phyloP scores from a whole-genome alignment of 2,329 filamentous ascomycete species.

The Juglanconis sp. region DNA sequence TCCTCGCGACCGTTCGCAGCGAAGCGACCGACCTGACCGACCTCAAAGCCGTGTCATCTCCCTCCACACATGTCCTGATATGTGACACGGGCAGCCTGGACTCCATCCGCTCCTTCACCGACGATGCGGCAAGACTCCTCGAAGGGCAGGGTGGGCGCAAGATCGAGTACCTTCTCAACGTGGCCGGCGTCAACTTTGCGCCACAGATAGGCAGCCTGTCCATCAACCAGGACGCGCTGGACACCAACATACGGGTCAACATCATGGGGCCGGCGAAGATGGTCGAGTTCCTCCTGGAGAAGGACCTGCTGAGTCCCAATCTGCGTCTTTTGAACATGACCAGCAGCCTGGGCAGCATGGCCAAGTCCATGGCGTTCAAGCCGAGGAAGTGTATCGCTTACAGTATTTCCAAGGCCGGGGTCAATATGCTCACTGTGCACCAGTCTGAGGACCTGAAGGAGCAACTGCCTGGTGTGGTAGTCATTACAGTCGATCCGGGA shows the following conservation, averaged over 20 bases:
- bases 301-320: conserved; percentile 22
- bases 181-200: conserved; percentile 34
- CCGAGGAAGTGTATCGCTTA: conserved; percentile 31
- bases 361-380: conserved; percentile 26
- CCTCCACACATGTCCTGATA: conserved; percentile 25
- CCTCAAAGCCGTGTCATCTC: conserved; percentile 22
- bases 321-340: conserved; percentile 40
- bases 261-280: conserved; percentile 45
- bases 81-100: conserved; percentile 30
- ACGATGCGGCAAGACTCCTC: conserved; percentile 25
- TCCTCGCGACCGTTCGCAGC: conserved; percentile 27
- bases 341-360: conserved; percentile 36
- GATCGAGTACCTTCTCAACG: conserved; percentile 32
- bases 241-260: conserved; percentile 41
- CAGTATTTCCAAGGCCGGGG: conserved; percentile 30
- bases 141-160: conserved; percentile 24
- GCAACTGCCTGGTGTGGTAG: conserved; percentile 1
- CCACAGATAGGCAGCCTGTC: conserved; percentile 34
- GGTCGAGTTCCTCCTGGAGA: conserved; percentile 34
- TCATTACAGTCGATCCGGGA: conserved; percentile 4
- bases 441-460: conserved; percentile 23
- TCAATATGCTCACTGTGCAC: conserved; percentile 36
- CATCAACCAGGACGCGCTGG: conserved; percentile 33
- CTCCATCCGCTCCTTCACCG: conserved; percentile 28
- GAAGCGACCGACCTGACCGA: conserved; percentile 25